Conservation (phyloP, 306 rosid genomes). For the Ammopiptanthus mongolicus region DNA sequence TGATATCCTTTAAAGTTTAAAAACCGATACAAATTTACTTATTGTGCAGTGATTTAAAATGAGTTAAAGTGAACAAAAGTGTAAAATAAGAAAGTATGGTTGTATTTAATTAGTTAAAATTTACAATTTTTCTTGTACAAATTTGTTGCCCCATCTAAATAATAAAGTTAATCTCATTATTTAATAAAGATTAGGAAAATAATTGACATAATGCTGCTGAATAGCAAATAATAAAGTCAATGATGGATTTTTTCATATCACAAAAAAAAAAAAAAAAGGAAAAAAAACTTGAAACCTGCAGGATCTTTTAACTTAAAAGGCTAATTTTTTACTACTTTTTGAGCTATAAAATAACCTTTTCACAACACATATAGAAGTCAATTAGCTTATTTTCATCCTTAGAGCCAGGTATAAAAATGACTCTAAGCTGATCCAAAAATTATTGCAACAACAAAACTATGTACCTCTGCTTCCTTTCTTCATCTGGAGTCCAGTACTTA, state of each 20-base stretch:
- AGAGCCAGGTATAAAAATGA: neutral
- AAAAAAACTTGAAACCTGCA: neutral
- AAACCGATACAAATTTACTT: neutral
- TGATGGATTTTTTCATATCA: neutral
- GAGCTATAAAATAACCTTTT: neutral
- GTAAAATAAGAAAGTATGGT: too few relatives aligned
- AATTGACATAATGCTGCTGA: neutral
- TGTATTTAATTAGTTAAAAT: too few relatives aligned
- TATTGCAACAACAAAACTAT: neutral
- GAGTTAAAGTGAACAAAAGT: too few relatives aligned
- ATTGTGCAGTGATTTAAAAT: neutral
- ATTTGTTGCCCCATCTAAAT: neutral
- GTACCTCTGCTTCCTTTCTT: conserved; percentile 60
- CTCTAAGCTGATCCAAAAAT: neutral
- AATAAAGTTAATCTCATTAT: neutral
- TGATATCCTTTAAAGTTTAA: neutral
- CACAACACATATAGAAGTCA: neutral
- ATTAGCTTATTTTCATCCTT: neutral
- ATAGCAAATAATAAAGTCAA: neutral
- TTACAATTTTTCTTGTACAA: too few relatives aligned
- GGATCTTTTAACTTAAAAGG: neutral
- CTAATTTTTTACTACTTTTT: neutral
- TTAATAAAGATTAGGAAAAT: neutral
- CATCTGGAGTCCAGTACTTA: conserved; percentile 75
- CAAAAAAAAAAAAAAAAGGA: neutral